Evolutionary conservation across 192 early-diverging fungal species (phyloP).

Genomic region (Neocallimastix lanati): DNA sequence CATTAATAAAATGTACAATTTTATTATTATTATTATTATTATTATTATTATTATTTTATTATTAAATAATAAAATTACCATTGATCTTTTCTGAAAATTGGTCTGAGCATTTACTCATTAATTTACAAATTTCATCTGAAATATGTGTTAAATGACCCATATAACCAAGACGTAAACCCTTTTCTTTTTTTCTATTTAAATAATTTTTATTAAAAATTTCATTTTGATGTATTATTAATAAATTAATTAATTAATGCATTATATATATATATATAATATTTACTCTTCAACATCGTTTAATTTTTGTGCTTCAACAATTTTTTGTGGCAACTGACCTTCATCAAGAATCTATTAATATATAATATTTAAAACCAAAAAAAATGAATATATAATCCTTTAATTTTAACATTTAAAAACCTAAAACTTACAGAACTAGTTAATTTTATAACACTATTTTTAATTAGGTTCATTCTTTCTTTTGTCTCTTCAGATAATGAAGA

Average conservation of each 20-base stretch:
- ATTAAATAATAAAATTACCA: too few species aligned
- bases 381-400: too few species aligned
- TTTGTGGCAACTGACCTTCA: slow-evolving; percentile 69
- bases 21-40: too few species aligned
- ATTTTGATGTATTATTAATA: too few species aligned
- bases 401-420: neutral
- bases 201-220: too few species aligned
- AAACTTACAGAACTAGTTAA: slow-evolving; percentile 24
- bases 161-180: slow-evolving; percentile 81
- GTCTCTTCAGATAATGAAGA: neutral
- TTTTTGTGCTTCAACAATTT: slow-evolving; percentile 69
- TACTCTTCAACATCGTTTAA: slow-evolving; percentile 67
- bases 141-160: slow-evolving; percentile 99
- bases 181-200: slow-evolving; percentile 58
- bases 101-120: slow-evolving; percentile 70
- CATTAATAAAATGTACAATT: too few species aligned
- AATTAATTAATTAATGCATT: too few species aligned
- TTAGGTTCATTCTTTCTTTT: slow-evolving; percentile 21
- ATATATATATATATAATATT: neutral
- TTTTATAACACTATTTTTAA: slow-evolving; percentile 20
- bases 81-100: too few species aligned
- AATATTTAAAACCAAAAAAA: too few species aligned
- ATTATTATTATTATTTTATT: too few species aligned
- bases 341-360: slow-evolving; percentile 42
- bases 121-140: slow-evolving; percentile 80